Percentiles rank a stretch among this genome's conserved stretches.
These are phyloP conservation scores for Crithidia expoeki DNA, from an alignment of 208 protist genomes.

Conservation along the genomic window DNA sequence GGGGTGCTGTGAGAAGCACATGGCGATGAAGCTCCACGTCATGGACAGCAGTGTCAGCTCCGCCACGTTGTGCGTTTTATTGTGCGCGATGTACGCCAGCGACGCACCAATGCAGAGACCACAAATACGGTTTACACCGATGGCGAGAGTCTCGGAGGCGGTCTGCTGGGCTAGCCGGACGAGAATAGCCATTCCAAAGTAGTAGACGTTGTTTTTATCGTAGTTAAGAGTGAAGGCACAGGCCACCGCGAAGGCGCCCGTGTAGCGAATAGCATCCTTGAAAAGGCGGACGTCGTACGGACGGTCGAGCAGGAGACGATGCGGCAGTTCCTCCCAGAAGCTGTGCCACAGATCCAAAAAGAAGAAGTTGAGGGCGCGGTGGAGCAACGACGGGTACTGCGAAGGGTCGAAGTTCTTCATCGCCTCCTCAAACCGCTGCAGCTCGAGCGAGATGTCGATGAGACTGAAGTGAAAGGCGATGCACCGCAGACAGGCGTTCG, in stretches of 20 bases:
- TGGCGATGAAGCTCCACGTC: conserved; percentile 42
- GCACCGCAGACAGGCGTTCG: conserved; percentile 40
- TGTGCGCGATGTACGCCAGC: conserved; percentile 51
- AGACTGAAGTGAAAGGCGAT: conserved; percentile 49
- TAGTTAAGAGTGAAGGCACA: conserved; percentile 60
- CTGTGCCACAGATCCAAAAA: conserved; percentile 61
- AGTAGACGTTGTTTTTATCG: conserved; percentile 58
- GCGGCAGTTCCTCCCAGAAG: conserved; percentile 72
- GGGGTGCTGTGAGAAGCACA: conserved; percentile 43
- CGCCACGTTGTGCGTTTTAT: conserved; percentile 37
- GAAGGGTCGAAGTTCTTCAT: conserved; percentile 58
- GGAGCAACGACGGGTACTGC: conserved; percentile 49
- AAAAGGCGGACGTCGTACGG: conserved; percentile 67
- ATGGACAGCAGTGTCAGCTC: conserved; percentile 38
- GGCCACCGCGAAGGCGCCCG: conserved; percentile 59
- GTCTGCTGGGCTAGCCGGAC: conserved; percentile 63
- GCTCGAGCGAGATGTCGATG: conserved; percentile 50
- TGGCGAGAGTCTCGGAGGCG: conserved; percentile 58
- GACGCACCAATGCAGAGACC: conserved; percentile 56
- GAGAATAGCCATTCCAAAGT: conserved; percentile 78
- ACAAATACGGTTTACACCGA: conserved; percentile 59
- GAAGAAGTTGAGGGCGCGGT: conserved; percentile 60
- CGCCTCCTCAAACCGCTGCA: conserved; percentile 48
- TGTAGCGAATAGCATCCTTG: conserved; percentile 71
- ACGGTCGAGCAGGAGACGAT: conserved; percentile 58